Percentiles rank a stretch among this genome's conserved stretches.
Conservation (phyloP, 1,139 yeast species). For the Geotrichum carabidarum region DNA sequence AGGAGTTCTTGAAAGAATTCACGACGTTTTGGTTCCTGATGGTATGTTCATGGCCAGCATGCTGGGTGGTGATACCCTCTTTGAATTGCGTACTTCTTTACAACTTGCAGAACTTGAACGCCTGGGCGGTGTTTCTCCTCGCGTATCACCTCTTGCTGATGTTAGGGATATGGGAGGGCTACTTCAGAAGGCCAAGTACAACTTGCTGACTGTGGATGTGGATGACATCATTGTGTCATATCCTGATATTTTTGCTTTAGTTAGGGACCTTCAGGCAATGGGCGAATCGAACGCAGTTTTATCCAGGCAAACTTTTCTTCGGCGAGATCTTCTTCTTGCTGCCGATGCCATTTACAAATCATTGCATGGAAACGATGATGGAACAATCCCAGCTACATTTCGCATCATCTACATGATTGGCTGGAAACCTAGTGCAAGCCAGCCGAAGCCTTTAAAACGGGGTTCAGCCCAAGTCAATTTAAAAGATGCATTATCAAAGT, state of each 20-base stretch:
- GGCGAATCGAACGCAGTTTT: constrained; percentile 77
- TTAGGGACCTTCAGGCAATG: constrained; percentile 73
- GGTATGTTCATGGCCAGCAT: constrained; percentile 80
- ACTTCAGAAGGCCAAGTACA: constrained; percentile 70
- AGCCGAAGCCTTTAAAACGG: constrained; percentile 67
- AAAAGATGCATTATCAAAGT: constrained; percentile 49
- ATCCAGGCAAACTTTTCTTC: constrained; percentile 51
- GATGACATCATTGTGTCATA: constrained; percentile 82
- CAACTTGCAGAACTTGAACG: constrained; percentile 82
- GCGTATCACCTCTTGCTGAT: constrained; percentile 77
- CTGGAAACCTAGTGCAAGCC: constrained; percentile 69
- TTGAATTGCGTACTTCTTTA: constrained; percentile 70
- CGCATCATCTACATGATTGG: constrained; percentile 80
- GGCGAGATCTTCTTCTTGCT: constrained; percentile 64
- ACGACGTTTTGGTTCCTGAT: constrained; percentile 66
- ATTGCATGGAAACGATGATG: constrained; percentile 54
- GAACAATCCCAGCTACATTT: constrained; percentile 53
- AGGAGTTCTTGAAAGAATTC: constrained; percentile 51
- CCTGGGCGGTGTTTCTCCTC: constrained; percentile 71
- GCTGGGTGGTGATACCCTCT: constrained; percentile 79
- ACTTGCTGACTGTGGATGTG: constrained; percentile 74
- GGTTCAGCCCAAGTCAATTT: constrained; percentile 66
- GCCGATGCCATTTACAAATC: constrained; percentile 70
- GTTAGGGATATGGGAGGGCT: constrained; percentile 71
- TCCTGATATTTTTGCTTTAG: constrained; percentile 63